Evolutionary conservation across 345 rosid genomes (phyloP), one percentile per base, ranked within the genome.

Genomic region (Hirschfeldia incana): DNA sequence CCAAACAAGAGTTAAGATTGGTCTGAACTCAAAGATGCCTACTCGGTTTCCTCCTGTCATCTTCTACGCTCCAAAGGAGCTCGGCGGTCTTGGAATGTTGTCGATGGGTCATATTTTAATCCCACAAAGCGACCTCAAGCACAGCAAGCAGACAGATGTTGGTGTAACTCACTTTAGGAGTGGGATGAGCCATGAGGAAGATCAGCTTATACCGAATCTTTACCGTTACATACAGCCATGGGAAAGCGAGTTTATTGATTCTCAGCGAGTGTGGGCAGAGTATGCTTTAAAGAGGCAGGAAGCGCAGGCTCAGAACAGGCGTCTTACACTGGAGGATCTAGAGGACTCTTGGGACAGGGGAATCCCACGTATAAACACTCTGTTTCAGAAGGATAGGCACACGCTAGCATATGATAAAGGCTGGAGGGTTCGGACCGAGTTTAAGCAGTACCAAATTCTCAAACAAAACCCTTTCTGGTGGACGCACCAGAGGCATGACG

Each of bases 321-420:
- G 98, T 17, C 85, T 96, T 71, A 96, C 98, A 0, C 89, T 96
- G 49, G 99, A 96, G 82, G 99, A 96, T 88, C 84, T 96, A 86
- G 99, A 96, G 92, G 98, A 96, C 87, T 96, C 99, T n/a, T 96
- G 98, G 99, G 99, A 96, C 80, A 90, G 98, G 80, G 99, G 98
- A 32, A 93, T 96, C 81, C 99, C 99, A 28, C 98, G 99, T 61
- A 96, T 96, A 37, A 96, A 96, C 82, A 96, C 99, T 5, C 81
- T 96, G 83, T 96, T 96, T 68, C 99, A 96, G 86, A 96, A 96
- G 83, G 98, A 96, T 70, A 83, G 99, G 39, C 98, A 93, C 82
- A 96, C 98, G 0, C 76, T 96, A 44, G 99, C 99, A 9, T 96
- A 96, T 82, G 99, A 96, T 78, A 96, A 96, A 74, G 99, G 98